These are phyloP conservation scores for Termitomyces sp. DNA, from an alignment of 768 basidiomycete genomes.

Conservation along the genomic window DNA sequence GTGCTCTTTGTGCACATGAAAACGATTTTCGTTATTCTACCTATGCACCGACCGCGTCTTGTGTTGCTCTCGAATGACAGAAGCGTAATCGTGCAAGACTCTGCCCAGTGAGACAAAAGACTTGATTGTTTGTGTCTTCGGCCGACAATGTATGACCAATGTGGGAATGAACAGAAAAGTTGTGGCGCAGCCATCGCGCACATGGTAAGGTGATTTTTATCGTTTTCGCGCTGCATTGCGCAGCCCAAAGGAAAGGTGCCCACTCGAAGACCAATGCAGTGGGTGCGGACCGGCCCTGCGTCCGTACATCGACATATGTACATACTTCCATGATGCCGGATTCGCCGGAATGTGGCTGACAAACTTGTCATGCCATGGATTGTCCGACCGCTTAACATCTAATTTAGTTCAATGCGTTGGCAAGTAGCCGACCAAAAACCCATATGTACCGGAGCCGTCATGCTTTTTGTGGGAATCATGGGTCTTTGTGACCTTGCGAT, in stretches of 20 bases:
- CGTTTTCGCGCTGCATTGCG: neutral
- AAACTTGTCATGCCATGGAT: neutral
- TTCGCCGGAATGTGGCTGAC: neutral
- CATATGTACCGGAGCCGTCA: neutral
- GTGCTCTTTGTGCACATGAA: neutral
- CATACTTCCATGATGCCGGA: neutral
- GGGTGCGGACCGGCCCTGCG: neutral
- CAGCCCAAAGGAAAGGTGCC: neutral
- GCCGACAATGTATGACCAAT: neutral
- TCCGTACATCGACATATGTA: neutral
- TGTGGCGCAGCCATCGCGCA: slow-evolving; percentile 10
- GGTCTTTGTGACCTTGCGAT: neutral
- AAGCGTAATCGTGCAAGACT: neutral
- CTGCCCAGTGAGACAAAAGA: neutral
- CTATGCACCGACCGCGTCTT: neutral
- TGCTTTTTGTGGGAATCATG: neutral
- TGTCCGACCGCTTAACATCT: neutral
- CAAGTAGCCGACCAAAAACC: neutral
- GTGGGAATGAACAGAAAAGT: neutral
- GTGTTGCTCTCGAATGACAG: neutral
- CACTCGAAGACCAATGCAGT: neutral
- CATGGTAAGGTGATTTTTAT: neutral
- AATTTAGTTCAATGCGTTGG: no score
- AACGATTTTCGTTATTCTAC: neutral
- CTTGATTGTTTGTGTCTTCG: neutral